phyloP scores from a whole-genome alignment of 2,329 filamentous ascomycete genomes.

The Graphiopsis chlorocephala region DNA sequence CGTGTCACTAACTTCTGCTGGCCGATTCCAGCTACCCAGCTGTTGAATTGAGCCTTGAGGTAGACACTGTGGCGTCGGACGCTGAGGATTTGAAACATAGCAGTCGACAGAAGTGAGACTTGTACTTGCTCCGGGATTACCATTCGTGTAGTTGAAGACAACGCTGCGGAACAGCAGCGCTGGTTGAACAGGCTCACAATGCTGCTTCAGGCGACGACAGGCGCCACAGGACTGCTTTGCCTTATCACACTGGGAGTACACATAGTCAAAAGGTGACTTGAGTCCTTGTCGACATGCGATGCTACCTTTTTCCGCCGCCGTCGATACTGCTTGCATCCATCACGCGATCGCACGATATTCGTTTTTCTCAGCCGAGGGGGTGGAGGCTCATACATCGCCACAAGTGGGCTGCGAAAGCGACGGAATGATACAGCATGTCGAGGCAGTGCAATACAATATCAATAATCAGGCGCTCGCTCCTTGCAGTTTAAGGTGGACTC shows the following conservation, averaged over 20 bases:
- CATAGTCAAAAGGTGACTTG: not conserved
- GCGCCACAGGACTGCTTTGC: not conserved
- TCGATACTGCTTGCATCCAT: not conserved
- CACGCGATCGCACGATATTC: not conserved
- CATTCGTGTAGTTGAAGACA: not conserved
- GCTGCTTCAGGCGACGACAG: not conserved
- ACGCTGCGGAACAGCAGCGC: not conserved
- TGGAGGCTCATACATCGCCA: not conserved
- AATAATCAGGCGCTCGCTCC: no score
- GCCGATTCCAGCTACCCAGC: not conserved
- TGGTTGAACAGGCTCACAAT: not conserved
- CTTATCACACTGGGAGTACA: not conserved
- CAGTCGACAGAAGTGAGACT: not conserved
- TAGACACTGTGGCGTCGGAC: no score
- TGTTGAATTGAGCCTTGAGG: no score
- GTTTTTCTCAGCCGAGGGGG: not conserved
- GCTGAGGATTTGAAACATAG: not conserved
- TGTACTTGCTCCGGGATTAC: not conserved
- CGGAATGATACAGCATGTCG: not conserved
- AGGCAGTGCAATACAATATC: not conserved
- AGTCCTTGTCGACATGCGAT: not conserved
- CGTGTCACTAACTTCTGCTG: not conserved
- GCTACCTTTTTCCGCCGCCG: not conserved
- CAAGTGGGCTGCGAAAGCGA: not conserved
- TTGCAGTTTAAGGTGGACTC: no score